Base-by-base conservation (phyloP, 2,329 filamentous ascomycete species). In the Xylaria digitata region DNA sequence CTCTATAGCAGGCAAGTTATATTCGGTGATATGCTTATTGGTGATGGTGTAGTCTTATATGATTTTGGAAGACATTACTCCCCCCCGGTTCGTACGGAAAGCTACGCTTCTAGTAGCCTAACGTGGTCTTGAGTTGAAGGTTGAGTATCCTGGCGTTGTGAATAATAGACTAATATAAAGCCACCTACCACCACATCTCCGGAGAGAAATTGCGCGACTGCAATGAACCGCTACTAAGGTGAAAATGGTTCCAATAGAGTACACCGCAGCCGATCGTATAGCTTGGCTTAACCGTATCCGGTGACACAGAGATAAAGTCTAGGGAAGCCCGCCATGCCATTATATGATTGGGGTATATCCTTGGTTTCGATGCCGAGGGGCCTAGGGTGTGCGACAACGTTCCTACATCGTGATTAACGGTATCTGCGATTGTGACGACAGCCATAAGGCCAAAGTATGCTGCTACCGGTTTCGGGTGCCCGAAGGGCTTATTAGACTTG, bases 11-110 rank as follows among this genome's bases (percentile, higher is more conserved):
- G 30, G 1, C 32, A 45, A 13, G 50, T 65, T 26, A 1, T 55
- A 6, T 50, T 65, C 1, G 49, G 62, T 15, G 62, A 60, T 50
- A 43, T 65, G n/a, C 19, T 65, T 0, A 43, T 60, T 5, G 55
- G 55, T 4, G 43, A 50, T 17, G 49, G 49, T 11, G n/a, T 60
- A 2, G 46, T 55, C n/a, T 32, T 60, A 11, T 60, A 65, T 17
- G 49, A 55, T 50, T 13, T 65, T 1, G 42, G 62, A 4, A 19
- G 49, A 2, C 40, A 21, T 17, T 45, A 34, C n/a, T 46, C 42
- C 54, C 9, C 11, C 3, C 13, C 32, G 13, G 1, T 40, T 54
- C 15, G 2, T 23, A 15, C 34, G 19, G 11, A 40, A 54, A 23
- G 13, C 40, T 3, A 54, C n/a, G n/a, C 32, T 23, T 23, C 6